Evolutionary conservation across 2,329 filamentous ascomycete genomes (phyloP).

Genomic region (Microcyclospora pomicola): DNA sequence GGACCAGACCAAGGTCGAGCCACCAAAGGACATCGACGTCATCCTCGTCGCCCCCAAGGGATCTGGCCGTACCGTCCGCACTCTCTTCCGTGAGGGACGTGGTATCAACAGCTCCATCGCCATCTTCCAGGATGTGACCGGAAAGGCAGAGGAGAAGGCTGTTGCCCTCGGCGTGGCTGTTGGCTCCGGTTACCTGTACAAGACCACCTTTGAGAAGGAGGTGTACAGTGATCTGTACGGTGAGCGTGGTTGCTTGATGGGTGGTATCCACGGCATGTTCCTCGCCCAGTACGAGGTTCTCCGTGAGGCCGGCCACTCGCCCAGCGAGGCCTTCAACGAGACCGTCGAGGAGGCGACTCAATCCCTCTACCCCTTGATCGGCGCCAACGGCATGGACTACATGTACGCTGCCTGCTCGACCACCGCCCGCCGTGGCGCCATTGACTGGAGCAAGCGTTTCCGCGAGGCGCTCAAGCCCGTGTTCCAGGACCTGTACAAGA

Average conservation of each 20-base stretch:
- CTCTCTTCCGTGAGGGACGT: constrained; percentile 96
- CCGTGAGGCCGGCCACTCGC: constrained; percentile 93
- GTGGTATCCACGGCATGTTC: constrained; percentile 99
- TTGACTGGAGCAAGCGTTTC: constrained; percentile 96
- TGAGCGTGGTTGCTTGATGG: constrained; percentile 99
- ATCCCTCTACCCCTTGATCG: constrained; percentile 93
- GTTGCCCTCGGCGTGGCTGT: constrained; percentile 92
- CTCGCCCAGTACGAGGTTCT: constrained; percentile 99
- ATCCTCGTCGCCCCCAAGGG: constrained; percentile 99
- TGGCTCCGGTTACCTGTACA: constrained; percentile 96
- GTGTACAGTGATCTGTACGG: constrained; percentile 99
- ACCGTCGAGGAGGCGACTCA: constrained; percentile 99
- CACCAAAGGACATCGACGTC: constrained; percentile 90
- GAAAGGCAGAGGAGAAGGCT: constrained; percentile 96
- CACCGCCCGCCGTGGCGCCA: constrained; percentile 92
- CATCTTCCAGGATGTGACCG: constrained; percentile 96
- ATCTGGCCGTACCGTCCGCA: constrained; percentile 94
- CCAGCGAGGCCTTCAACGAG: constrained; percentile 99
- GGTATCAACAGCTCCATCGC: constrained; percentile 99
- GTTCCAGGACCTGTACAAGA: constrained; percentile 94
- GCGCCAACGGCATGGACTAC: constrained; percentile 98
- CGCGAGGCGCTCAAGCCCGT: constrained; percentile 97
- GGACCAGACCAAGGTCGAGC: constrained; percentile 96
- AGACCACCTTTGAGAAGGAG: constrained; percentile 99
- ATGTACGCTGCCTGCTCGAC: constrained; percentile 99